Evolutionary conservation across 768 basidiomycete species (phyloP), one percentile per base, ranked within the genome.

Genomic region (Tricholoma sp.): DNA sequence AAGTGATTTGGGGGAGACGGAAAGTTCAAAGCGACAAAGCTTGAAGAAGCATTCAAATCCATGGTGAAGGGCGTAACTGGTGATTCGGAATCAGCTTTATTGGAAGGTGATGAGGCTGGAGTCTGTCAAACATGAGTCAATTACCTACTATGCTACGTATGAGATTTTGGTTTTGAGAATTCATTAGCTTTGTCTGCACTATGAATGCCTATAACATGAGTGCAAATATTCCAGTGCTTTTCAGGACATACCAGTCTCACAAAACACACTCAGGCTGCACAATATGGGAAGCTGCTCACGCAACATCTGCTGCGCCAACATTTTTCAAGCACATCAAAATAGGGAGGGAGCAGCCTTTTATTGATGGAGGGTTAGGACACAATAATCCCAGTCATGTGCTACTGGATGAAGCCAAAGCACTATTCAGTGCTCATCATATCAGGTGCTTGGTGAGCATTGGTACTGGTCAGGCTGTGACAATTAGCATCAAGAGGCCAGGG

Each of bases 271-370:
- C 53, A 50, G 53, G 56, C 15, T 60, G 65, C 37, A 58, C 45
- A 20, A 70, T 70, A 18, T 70, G 69, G 69, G 64, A 70, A 49
- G 68, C 68, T 4, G 66, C 63, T 3, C 63, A 68, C 3, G 69
- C 69, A 0, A 71, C 69, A 0, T 64, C 66, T 18, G 70, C 70
- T 8, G 63, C 65, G 3, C 64, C 66, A 0, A 56, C 56, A 1
- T 64, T 70, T 45, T 69, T 69, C 58, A 59, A 62, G 7, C 53
- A 55, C 10, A 62, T 70, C 1, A 29, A 33, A 9, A 36, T 44
- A 12, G 50, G 54, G n/a, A 50, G 34, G 1, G 50, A 52, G 20
- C 56, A 60, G 52, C 53, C 47, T 13, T 59, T 57, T 12, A n/a
- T 65, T 11, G 59, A 61, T 48, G 62, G 56, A 1, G 62, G 62